A percentile compares a stretch with the other conserved stretches of the same genome.
These are phyloP conservation scores for Cladosporium sp. DNA, from an alignment of 2,329 filamentous ascomycete species.

Conservation along the genomic window DNA sequence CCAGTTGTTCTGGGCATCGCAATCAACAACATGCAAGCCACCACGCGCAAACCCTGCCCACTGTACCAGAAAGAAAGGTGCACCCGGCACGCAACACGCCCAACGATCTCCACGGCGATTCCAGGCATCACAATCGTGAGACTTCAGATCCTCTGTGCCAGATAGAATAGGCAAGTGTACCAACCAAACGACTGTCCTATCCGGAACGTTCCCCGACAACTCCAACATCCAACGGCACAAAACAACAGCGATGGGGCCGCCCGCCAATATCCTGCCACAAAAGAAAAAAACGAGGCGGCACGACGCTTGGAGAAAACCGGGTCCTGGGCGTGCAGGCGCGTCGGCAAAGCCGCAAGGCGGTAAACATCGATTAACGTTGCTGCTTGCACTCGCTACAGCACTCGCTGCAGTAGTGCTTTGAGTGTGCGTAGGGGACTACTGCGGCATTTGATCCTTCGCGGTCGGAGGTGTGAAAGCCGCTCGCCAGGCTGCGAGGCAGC, in stretches of 20 bases:
- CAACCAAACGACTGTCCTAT: background rate
- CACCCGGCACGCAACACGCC: background rate
- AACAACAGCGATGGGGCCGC: background rate
- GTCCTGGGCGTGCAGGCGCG: background rate
- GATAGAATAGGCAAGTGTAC: background rate
- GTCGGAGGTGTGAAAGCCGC: background rate
- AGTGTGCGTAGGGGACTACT: background rate
- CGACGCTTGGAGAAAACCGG: slow-evolving; percentile 1
- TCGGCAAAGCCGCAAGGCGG: background rate
- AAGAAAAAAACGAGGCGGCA: background rate
- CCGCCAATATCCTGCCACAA: background rate
- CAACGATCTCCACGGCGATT: background rate
- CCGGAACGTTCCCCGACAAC: background rate
- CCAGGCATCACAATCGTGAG: background rate
- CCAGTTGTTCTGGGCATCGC: background rate
- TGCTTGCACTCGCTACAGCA: background rate
- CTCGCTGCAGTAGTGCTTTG: background rate
- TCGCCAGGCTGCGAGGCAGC: background rate
- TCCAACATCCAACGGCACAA: background rate
- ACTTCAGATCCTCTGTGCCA: background rate
- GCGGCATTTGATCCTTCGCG: slow-evolving; percentile 1
- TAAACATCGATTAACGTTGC: background rate
- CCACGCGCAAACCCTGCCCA: background rate
- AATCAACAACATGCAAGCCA: background rate
- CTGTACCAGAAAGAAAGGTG: background rate